Evolutionary conservation across 108 stramenopile genomes (phyloP).

Genomic region (Aurantiochytrium sp.): DNA sequence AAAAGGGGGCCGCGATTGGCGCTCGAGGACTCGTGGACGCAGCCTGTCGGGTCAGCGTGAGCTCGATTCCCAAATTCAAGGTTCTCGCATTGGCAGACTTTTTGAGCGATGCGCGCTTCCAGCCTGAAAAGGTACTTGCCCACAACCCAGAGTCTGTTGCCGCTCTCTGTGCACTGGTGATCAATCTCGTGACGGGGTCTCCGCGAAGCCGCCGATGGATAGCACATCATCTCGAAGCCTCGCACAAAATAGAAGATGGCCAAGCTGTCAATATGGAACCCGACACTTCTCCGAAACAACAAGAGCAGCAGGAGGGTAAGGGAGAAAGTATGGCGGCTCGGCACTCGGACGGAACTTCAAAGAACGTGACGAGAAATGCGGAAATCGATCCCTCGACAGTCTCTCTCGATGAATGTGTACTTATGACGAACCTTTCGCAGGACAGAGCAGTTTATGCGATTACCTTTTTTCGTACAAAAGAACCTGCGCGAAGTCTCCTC

Average conservation of each 20-base stretch:
- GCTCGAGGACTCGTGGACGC: background rate
- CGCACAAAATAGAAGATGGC: no score
- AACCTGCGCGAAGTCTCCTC: background rate
- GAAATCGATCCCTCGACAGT: background rate
- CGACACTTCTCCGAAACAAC: no score
- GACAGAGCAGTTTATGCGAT: background rate
- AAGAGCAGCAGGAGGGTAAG: no score
- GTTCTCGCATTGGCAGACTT: background rate
- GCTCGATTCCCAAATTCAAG: background rate
- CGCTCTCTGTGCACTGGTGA: background rate
- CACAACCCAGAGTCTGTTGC: background rate
- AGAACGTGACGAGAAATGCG: no score
- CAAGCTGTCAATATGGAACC: no score
- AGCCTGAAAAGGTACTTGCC: background rate
- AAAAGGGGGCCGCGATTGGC: background rate
- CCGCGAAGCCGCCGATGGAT: background rate
- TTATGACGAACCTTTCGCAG: background rate
- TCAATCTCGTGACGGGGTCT: background rate
- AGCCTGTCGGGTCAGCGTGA: background rate
- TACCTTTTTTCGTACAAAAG: background rate
- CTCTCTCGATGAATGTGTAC: background rate
- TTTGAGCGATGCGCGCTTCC: background rate
- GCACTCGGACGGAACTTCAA: no score
- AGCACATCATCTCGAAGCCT: background rate
- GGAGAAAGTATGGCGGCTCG: no score